These are phyloP conservation scores for Ogataea corticis DNA, from an alignment of 805 yeast species.

Conservation along the genomic window DNA sequence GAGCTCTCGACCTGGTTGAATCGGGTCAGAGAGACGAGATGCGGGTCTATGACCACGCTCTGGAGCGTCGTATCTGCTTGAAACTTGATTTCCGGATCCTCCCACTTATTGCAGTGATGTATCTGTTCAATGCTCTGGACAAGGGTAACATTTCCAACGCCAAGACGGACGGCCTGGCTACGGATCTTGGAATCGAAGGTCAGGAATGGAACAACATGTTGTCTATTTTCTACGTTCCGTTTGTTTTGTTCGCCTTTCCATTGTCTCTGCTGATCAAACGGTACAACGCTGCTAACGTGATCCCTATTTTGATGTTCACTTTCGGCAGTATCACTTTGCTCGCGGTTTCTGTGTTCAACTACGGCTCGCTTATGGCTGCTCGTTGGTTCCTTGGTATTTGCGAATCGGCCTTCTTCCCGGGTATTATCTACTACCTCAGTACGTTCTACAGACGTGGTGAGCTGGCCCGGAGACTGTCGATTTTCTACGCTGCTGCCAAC, in stretches of 20 bases:
- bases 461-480: slow-evolving; percentile 37
- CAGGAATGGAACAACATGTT: slow-evolving; percentile 47
- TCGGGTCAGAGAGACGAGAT: slow-evolving; percentile 7
- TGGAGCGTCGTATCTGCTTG: slow-evolving; percentile 36
- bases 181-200: slow-evolving; percentile 42
- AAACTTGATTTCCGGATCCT: slow-evolving; percentile 46
- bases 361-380: slow-evolving; percentile 36
- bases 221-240: slow-evolving; percentile 47
- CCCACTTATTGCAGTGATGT: slow-evolving; percentile 47
- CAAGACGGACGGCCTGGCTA: slow-evolving; percentile 45
- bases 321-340: slow-evolving; percentile 45
- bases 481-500: slow-evolving; percentile 38
- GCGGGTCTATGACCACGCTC: slow-evolving; percentile 16
- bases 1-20: not conserved
- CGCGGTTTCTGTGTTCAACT: slow-evolving; percentile 41
- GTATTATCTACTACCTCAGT: slow-evolving; percentile 39
- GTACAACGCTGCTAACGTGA: slow-evolving; percentile 44
- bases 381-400: slow-evolving; percentile 40
- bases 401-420: slow-evolving; percentile 42
- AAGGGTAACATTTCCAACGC: slow-evolving; percentile 53
- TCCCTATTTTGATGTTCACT: slow-evolving; percentile 45
- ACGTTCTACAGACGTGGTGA: slow-evolving; percentile 41
- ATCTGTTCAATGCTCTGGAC: slow-evolving; percentile 49
- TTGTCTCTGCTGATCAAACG: slow-evolving; percentile 41
- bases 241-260: slow-evolving; percentile 47